These are phyloP conservation scores for slime mould (Dictyostelium discoideum) DNA, from an alignment of 78 protist species.

Conservation along the genomic window DNA sequence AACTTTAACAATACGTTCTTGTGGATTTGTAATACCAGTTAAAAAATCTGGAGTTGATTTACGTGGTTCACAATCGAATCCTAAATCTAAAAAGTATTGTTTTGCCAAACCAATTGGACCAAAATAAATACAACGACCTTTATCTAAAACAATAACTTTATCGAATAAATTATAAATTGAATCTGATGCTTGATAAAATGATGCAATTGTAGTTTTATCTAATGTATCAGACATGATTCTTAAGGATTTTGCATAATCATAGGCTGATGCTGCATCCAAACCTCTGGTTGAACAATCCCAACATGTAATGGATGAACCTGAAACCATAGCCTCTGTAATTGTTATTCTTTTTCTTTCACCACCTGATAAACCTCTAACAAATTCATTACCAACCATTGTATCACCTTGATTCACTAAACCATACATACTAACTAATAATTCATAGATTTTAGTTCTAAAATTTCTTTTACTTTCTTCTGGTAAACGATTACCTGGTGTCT, in stretches of 20 bases:
- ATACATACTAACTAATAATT: constrained; percentile 53
- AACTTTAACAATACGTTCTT: constrained; percentile 48
- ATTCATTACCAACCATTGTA: constrained; percentile 79
- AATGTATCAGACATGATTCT: constrained; percentile 75
- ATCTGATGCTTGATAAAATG: constrained; percentile 79
- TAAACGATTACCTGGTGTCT: constrained; percentile 59
- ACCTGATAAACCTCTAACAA: constrained; percentile 69
- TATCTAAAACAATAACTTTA: constrained; percentile 45
- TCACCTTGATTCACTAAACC: constrained; percentile 66
- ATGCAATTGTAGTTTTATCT: constrained; percentile 61
- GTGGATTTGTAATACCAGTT: constrained; percentile 77
- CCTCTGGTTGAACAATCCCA: constrained; percentile 78
- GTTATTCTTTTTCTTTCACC: constrained; percentile 78
- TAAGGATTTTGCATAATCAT: constrained; percentile 68
- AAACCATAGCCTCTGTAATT: constrained; percentile 79
- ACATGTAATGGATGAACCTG: constrained; percentile 60
- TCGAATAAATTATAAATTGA: constrained; percentile 58
- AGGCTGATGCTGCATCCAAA: constrained; percentile 70
- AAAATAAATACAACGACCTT: constrained; percentile 63
- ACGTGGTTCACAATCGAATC: constrained; percentile 76
- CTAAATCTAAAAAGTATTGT: constrained; percentile 53
- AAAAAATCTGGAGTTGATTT: constrained; percentile 75
- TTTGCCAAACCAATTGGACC: constrained; percentile 57
- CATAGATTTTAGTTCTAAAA: constrained; percentile 57
- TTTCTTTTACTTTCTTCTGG: constrained; percentile 70